Conservation (phyloP, 352 stramenopile species). For the Phytophthora litchii region DNA sequence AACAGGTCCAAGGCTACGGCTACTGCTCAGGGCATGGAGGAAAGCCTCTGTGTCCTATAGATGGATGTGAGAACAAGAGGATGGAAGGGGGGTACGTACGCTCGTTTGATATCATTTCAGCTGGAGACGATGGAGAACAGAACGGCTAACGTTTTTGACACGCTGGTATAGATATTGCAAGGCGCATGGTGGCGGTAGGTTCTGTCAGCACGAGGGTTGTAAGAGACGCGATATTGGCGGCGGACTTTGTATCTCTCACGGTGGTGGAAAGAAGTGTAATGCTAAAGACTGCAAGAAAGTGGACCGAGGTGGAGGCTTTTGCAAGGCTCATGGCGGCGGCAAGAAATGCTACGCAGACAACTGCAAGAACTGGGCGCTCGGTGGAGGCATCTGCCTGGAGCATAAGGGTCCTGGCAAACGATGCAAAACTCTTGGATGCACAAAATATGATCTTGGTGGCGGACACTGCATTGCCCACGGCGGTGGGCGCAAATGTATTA, state of each 20-base stretch:
- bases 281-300: constrained; percentile 76
- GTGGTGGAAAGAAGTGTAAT: constrained; percentile 86
- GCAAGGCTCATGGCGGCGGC: constrained; percentile 83
- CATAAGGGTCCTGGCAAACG: constrained; percentile 83
- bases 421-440: constrained; percentile 80
- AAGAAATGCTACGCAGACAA: constrained; percentile 83
- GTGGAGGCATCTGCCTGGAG: constrained; percentile 72
- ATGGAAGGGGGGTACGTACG: constrained; percentile 75
- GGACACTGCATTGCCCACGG: constrained; percentile 88
- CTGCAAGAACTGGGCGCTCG: constrained; percentile 84
- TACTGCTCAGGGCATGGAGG: constrained; percentile 85
- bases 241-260: constrained; percentile 86
- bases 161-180: constrained; percentile 71
- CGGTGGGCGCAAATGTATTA: constrained; percentile 80
- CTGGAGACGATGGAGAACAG: neutral
- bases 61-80: constrained; percentile 82
- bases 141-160: constrained; percentile 3
- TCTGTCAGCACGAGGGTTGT: constrained; percentile 73
- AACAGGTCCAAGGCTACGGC: constrained; percentile 85
- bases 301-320: constrained; percentile 80
- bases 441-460: constrained; percentile 82
- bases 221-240: constrained; percentile 88
- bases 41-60: constrained; percentile 75
- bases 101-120: neutral
- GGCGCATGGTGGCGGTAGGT: constrained; percentile 79